Evolutionary conservation across 2,329 filamentous ascomycete genomes (phyloP).

Genomic region (Teratosphaeriaceae sp.): DNA sequence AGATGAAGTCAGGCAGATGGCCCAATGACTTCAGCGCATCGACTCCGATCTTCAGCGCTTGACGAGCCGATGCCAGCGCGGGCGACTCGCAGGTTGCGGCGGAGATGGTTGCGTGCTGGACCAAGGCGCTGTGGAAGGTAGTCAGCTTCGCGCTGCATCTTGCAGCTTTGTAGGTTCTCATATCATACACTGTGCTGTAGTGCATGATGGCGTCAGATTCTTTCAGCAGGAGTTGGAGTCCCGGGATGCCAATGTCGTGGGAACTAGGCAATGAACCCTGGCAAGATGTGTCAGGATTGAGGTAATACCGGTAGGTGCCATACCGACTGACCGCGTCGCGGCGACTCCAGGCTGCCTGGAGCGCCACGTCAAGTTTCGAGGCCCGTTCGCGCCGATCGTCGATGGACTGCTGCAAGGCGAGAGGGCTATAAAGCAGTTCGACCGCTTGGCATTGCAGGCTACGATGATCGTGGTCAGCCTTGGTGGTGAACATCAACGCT

Average conservation of each 20-base stretch:
- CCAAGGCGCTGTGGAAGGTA: not conserved
- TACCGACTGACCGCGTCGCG: not conserved
- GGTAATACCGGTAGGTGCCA: not conserved
- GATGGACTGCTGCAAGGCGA: conserved; percentile 1
- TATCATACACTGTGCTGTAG: conserved; percentile 12
- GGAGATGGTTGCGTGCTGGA: conserved; percentile 12
- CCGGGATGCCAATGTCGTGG: not conserved
- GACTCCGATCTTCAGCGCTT: conserved; percentile 7
- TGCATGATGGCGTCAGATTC: conserved; percentile 10
- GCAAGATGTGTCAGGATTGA: not conserved
- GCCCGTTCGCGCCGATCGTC: conserved; percentile 5
- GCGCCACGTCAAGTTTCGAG: not conserved
- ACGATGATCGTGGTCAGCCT: too few species aligned
- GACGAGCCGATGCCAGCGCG: conserved; percentile 11
- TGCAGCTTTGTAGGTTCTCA: too few species aligned
- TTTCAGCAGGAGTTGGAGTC: conserved; percentile 3
- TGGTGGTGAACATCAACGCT: too few species aligned
- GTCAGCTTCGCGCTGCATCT: too few species aligned
- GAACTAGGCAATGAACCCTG: not conserved
- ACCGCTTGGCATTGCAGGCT: not conserved
- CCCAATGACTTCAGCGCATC: conserved; percentile 3
- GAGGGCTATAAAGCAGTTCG: conserved; percentile 8
- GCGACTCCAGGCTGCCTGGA: not conserved
- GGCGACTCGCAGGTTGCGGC: conserved; percentile 7
- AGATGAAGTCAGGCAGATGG: conserved; percentile 8